Evolutionary conservation across 2,329 filamentous ascomycete species (phyloP), one percentile per base, ranked within the genome.

Genomic region (Periglandula ipomoeae): DNA sequence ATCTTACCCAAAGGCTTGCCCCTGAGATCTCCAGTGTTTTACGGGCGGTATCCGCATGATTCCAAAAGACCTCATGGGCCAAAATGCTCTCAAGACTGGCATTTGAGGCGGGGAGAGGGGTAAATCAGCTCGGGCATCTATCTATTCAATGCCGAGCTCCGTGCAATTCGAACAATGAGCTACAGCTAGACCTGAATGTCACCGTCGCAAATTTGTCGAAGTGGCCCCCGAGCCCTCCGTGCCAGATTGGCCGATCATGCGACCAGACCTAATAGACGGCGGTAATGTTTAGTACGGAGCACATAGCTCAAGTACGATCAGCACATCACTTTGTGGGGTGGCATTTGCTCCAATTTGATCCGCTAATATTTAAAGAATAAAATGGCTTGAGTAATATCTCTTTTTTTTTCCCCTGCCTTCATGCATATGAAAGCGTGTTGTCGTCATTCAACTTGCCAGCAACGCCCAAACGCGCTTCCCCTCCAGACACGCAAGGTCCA

Each of bases 401-500:
- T 23, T 27, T 20, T 26, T 37, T 9, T 37, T 7, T 20, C 20
- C 15, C 9, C 6, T 15, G 24, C 20, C 15, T 39, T 52, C 40
- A 76, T 37, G 64, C 65, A 57, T 78, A 79, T 30, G 83, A 76
- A 58, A 94, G 63, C 2, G 87, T 90, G 61, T 87, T 81, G 63
- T 94, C 88, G 40, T 82, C 74, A 43, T 79, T 73, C 57, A 93
- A 81, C 49, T 67, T 79, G 34, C 79, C 87, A 44, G 75, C 66
- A 10, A 84, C 73, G 4, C 84, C 81, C 24, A 91, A 65, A 6
- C 73, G 72, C 1, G 78, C 77, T 64, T 86, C 80, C 6, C 74
- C 76, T 38, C 82, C 84, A 46, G 81, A 79, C 13, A 95, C 88
- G 40, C 81, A 81, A 11, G 87, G 86, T 1, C 89, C 89, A 30